Percentiles rank a stretch among this genome's conserved stretches.
Evolutionary conservation across 2,329 filamentous ascomycete genomes (phyloP).

Genomic region (Penicillium occitanis): DNA sequence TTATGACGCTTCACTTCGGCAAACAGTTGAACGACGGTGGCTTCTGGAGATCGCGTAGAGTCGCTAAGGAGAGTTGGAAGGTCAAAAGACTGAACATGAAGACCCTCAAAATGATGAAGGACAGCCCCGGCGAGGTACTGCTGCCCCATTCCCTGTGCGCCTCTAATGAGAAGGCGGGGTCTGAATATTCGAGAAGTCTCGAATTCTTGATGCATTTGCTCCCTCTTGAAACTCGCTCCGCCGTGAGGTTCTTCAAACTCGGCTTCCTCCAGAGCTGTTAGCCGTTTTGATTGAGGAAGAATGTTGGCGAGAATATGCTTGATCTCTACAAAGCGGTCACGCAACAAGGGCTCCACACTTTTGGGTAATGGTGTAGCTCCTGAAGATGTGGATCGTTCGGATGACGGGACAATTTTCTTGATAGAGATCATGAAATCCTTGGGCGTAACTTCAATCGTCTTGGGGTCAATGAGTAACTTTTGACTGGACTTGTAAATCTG

Average conservation of each 20-base stretch:
- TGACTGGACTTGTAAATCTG: constrained; percentile 91
- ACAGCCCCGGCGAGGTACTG: constrained; percentile 82
- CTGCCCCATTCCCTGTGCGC: constrained; percentile 89
- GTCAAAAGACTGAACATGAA: constrained; percentile 94
- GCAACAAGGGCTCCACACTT: constrained; percentile 76
- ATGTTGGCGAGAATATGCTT: constrained; percentile 69
- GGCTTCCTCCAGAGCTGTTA: constrained; percentile 89
- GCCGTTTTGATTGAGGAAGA: constrained; percentile 79
- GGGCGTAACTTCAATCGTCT: constrained; percentile 79
- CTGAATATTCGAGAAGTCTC: constrained; percentile 85
- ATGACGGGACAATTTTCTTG: constrained; percentile 94
- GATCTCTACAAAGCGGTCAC: constrained; percentile 69
- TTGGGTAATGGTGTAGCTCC: constrained; percentile 78
- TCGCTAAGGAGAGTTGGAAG: constrained; percentile 84
- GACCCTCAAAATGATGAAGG: constrained; percentile 85
- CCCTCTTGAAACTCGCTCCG: constrained; percentile 80
- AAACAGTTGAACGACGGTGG: constrained; percentile 86
- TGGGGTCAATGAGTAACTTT: constrained; percentile 84
- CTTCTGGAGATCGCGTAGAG: constrained; percentile 74
- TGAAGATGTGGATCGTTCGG: constrained; percentile 82
- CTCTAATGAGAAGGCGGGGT: constrained; percentile 79
- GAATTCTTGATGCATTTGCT: constrained; percentile 75
- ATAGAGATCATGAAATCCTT: constrained; percentile 97
- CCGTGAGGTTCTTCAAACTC: constrained; percentile 84
- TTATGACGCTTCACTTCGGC: constrained; percentile 91